Base-by-base conservation (phyloP, 1,284 basidiomycete species). In the Sporisorium graminicola region DNA sequence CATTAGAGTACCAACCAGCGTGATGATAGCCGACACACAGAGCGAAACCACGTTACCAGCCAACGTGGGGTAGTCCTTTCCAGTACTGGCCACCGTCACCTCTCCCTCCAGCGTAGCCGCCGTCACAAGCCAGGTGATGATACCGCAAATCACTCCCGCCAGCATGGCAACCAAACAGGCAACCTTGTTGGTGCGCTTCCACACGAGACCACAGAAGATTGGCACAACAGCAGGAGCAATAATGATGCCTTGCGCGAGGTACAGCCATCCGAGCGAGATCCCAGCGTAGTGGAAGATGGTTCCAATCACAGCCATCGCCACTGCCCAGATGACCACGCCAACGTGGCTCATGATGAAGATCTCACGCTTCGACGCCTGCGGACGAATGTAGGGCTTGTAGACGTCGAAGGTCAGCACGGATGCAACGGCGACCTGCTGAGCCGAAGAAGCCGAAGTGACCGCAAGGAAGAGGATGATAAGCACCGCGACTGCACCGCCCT, bases 41-140 rank as follows among this genome's bases (percentile, higher is more conserved):
- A 98, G 93, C 0, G 94, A 91, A 1, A 93, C 92, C 14, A 96
- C 87, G 86, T 96, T 95, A 6, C 94, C 94, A 0, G 94, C 91
- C 18, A 96, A 65, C 1, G 85, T 81, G 1, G 86, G 86, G 62
- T 91, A 91, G 86, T 94, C 91, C 22, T 91, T 91, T 82, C 88
- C 87, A 26, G 87, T 88, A 1, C 88, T 87, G 8, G 77, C 89
- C 31, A 96, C 92, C 66, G 91, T 92, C 80, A 97, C 90, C 8
- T 89, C 88, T 5, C 91, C 90, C 0, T 94, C 93, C 91, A 93
- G 94, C 1, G 91, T 92, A 6, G 50, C 35, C 0, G 82, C 78
- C 1, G 92, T 91, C n/a, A 92, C 92, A 27, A 97, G 88, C 94
- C 95, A 92, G 44, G 92, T 90, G 37, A 91, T 88, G 53, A 97